These are phyloP conservation scores for Glycyrrhiza uralensis DNA, from an alignment of 306 rosid genomes.

Conservation along the genomic window DNA sequence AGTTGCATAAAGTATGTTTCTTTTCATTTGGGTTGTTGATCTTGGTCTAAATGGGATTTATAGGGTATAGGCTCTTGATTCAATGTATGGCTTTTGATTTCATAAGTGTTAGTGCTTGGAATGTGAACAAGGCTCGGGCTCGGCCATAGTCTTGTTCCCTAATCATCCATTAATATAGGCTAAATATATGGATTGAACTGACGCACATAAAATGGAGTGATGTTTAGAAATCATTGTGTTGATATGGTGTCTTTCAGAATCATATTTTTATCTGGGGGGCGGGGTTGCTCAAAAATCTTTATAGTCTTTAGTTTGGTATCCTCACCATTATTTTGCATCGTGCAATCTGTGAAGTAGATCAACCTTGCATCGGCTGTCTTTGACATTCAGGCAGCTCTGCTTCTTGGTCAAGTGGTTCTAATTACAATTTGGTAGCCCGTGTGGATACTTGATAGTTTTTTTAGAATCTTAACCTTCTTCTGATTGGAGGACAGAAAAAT, in stretches of 20 bases:
- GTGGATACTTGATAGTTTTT: conserved; percentile 1
- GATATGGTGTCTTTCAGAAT: not conserved
- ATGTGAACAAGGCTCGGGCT: not conserved
- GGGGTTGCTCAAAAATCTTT: not conserved
- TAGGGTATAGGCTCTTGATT: not conserved
- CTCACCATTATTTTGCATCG: not conserved
- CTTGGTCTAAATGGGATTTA: not conserved
- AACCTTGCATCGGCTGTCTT: not conserved
- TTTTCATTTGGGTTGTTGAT: conserved; percentile 1
- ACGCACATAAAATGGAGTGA: not conserved
- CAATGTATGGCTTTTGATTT: no score
- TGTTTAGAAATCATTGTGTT: conserved; percentile 2
- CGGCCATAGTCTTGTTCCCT: not conserved
- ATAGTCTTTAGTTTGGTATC: not conserved
- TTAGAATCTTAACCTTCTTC: not conserved
- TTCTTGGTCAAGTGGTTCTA: not conserved
- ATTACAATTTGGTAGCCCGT: not conserved
- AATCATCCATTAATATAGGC: not conserved
- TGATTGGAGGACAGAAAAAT: not conserved
- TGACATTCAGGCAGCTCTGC: not conserved
- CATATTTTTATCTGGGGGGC: not conserved
- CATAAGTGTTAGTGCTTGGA: not conserved
- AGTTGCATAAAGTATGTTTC: conserved; percentile 1
- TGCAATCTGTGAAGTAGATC: conserved; percentile 15
- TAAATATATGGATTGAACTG: not conserved